Evolutionary conservation across 176 grass and related monocot species (phyloP).

Genomic region (Rhynchospora breviuscula): DNA sequence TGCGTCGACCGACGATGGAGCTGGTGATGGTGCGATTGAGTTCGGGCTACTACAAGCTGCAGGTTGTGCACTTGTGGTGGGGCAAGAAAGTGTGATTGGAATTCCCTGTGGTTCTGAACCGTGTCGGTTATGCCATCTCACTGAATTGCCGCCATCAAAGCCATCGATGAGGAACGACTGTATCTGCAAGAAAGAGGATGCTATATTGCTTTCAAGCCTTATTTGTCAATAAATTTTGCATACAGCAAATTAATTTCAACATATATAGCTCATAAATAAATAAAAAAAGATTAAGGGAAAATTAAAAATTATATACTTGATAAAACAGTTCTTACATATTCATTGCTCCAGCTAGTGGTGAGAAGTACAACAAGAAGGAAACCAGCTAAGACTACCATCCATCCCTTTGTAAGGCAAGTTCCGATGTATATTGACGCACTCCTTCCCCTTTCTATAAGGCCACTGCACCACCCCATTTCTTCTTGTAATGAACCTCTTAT

Average conservation of each 20-base stretch:
- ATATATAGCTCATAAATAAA: neutral
- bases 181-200: neutral
- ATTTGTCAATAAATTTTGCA: neutral
- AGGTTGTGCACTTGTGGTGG: neutral
- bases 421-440: neutral
- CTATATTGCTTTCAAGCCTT: neutral
- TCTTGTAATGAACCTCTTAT: neutral
- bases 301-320: neutral
- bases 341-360: neutral
- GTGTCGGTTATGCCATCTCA: neutral
- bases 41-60: neutral
- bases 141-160: neutral
- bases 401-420: neutral
- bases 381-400: neutral
- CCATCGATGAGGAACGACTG: neutral
- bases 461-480: neutral
- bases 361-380: neutral
- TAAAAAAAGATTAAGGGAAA: neutral
- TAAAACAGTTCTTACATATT: neutral
- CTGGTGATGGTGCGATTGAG: neutral
- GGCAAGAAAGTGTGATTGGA: conserved; percentile 20
- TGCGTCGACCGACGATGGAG: neutral
- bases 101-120: neutral
- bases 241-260: too few species aligned
- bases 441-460: neutral